A percentile compares a stretch with the other conserved stretches of the same genome.
Conservation (phyloP, 176 grass and related monocot genomes). For the Raddia guianensis region DNA sequence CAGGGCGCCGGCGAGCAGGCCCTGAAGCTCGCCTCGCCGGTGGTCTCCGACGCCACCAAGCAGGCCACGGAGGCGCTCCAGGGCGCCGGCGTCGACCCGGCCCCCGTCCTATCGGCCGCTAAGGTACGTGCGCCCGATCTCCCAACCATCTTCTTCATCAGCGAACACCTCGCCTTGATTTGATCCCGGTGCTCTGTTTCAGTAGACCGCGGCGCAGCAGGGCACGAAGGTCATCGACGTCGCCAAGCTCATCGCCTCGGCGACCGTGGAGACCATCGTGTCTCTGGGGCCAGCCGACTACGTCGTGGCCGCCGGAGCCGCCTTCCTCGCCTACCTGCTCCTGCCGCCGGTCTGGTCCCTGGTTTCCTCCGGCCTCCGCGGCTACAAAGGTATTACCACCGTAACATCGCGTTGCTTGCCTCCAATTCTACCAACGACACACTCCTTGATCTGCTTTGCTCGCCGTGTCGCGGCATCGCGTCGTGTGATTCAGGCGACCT, state of each 20-base stretch:
- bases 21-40: constrained; percentile 72
- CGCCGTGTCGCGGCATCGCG: not conserved
- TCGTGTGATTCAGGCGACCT: constrained; percentile 52
- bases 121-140: constrained; percentile 61
- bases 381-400: constrained; percentile 72
- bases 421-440: not conserved
- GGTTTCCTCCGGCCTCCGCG: constrained; percentile 68
- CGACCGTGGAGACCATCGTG: constrained; percentile 67
- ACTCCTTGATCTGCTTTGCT: not conserved
- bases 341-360: constrained; percentile 77
- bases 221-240: constrained; percentile 67
- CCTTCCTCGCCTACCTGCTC: constrained; percentile 81
- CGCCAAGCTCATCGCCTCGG: constrained; percentile 78
- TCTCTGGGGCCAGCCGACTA: constrained; percentile 51
- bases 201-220: constrained; percentile 77
- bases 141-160: not conserved
- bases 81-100: constrained; percentile 76
- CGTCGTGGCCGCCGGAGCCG: constrained; percentile 61
- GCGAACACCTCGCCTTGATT: not conserved
- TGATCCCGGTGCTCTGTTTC: constrained; percentile 31
- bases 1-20: constrained; percentile 70
- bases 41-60: constrained; percentile 68
- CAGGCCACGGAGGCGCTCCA: constrained; percentile 74
- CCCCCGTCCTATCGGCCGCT: constrained; percentile 61
- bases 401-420: not conserved